phyloP scores from a whole-genome alignment of 495 filamentous ascomycete genomes.

The Chaetomium cochliodes region DNA sequence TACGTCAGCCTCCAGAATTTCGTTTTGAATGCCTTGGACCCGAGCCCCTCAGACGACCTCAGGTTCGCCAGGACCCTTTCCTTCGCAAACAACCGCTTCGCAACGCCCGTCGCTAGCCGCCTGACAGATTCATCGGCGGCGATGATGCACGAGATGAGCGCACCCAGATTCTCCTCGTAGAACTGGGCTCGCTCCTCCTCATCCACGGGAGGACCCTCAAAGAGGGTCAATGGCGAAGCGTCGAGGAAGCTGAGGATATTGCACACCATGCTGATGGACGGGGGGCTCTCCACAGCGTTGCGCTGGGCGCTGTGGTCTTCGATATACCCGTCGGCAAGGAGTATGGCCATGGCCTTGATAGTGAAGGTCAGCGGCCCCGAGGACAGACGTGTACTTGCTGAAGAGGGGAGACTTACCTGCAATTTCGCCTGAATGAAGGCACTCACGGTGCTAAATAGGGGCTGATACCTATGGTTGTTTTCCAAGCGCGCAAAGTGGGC shows the following conservation, averaged over 20 bases:
- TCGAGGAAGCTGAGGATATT: slow-evolving; percentile 55
- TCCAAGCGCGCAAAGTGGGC: slow-evolving; percentile 54
- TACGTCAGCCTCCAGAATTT: slow-evolving; percentile 58
- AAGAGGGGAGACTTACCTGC: slow-evolving; percentile 41
- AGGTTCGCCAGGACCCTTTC: slow-evolving; percentile 38
- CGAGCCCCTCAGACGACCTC: slow-evolving; percentile 44
- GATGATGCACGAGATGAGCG: slow-evolving; percentile 52
- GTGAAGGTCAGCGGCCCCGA: slow-evolving; percentile 22
- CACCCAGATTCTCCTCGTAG: slow-evolving; percentile 50
- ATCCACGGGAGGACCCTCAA: slow-evolving; percentile 43
- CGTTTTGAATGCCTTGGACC: slow-evolving; percentile 39
- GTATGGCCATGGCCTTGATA: slow-evolving; percentile 39
- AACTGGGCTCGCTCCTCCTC: slow-evolving; percentile 42
- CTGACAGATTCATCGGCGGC: slow-evolving; percentile 52
- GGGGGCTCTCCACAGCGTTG: slow-evolving; percentile 40
- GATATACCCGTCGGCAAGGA: slow-evolving; percentile 45
- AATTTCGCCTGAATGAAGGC: slow-evolving; percentile 56
- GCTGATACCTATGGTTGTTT: slow-evolving; percentile 49
- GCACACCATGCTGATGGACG: slow-evolving; percentile 46
- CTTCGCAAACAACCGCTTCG: slow-evolving; percentile 48
- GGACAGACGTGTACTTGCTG: background rate
- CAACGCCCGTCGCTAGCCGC: slow-evolving; percentile 45
- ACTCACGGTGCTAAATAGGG: slow-evolving; percentile 53
- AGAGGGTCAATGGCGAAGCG: slow-evolving; percentile 52
- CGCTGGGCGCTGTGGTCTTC: slow-evolving; percentile 42